Conservation (phyloP, 345 rosid genomes). For the Populus nigra region DNA sequence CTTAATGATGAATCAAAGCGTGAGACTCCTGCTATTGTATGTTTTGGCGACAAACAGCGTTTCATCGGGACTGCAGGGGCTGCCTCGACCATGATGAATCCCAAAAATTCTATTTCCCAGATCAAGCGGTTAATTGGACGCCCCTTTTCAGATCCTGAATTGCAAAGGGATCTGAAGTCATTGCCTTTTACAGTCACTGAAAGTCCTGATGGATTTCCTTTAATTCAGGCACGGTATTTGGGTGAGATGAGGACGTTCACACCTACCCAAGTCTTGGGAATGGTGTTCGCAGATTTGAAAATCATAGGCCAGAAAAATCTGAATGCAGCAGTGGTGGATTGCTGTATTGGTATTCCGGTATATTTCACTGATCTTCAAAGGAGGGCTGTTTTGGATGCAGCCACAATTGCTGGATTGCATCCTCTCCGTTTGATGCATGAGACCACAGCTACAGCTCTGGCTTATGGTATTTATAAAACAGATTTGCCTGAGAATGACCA, state of each 20-base stretch:
- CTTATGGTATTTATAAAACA: conserved; percentile 94
- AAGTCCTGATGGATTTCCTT: conserved; percentile 86
- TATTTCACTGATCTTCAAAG: conserved; percentile 91
- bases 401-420: conserved; percentile 85
- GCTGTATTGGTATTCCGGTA: conserved; percentile 92
- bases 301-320: conserved; percentile 81
- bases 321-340: conserved; percentile 84
- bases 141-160: conserved; percentile 78
- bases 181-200: conserved; percentile 67
- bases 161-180: conserved; percentile 79
- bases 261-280: conserved; percentile 90
- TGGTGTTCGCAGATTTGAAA: conserved; percentile 81
- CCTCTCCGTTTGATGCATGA: conserved; percentile 86
- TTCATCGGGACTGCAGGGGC: conserved; percentile 98
- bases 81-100: conserved; percentile 92
- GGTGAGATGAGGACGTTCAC: conserved; percentile 81
- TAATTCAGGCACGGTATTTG: conserved; percentile 77
- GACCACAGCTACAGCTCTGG: conserved; percentile 92
- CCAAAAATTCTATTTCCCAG: conserved; percentile 86
- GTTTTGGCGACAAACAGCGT: conserved; percentile 96
- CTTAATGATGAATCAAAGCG: conserved; percentile 98
- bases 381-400: conserved; percentile 92
- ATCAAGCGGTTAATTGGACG: conserved; percentile 82
- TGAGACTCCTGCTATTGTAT: conserved; percentile 89
- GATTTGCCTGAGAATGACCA: conserved; percentile 85